These are phyloP conservation scores for Alternaria ventricosa DNA, from an alignment of 2,329 filamentous ascomycete genomes.

Conservation along the genomic window DNA sequence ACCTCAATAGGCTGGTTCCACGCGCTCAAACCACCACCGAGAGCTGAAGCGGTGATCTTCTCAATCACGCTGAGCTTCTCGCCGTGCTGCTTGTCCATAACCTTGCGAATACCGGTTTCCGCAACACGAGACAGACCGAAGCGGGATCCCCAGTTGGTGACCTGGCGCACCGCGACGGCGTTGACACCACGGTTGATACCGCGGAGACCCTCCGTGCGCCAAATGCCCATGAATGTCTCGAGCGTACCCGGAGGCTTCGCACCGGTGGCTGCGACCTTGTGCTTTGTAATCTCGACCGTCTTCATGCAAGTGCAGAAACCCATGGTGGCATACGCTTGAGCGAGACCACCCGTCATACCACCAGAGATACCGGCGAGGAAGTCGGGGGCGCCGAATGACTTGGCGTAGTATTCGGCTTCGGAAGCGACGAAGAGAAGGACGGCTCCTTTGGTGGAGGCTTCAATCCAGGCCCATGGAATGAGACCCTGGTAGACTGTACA, in stretches of 20 bases:
- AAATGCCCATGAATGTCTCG: conserved; percentile 96
- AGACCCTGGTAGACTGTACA: conserved; percentile 94
- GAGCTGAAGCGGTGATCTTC: conserved; percentile 84
- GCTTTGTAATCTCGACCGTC: conserved; percentile 99
- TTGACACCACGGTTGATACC: conserved; percentile 99
- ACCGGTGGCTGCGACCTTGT: conserved; percentile 86
- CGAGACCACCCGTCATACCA: conserved; percentile 92
- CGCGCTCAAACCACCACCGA: conserved; percentile 93
- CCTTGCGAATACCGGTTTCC: conserved; percentile 82
- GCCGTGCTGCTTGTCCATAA: conserved; percentile 78
- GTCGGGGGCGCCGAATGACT: conserved; percentile 79
- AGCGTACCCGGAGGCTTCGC: conserved; percentile 89
- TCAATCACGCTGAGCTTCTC: conserved; percentile 80
- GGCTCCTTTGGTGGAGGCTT: conserved; percentile 98
- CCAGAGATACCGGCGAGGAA: conserved; percentile 89
- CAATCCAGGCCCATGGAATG: conserved; percentile 96
- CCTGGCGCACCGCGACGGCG: conserved; percentile 96
- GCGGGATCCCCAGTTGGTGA: conserved; percentile 98
- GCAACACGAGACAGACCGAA: conserved; percentile 93
- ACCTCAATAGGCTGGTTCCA: conserved; percentile 99
- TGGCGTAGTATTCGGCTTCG: conserved; percentile 95
- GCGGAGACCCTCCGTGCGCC: conserved; percentile 87
- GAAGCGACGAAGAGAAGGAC: conserved; percentile 99
- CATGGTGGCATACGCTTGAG: conserved; percentile 99
- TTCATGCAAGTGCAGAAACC: conserved; percentile 99